Evolutionary conservation across 2,329 filamentous ascomycete genomes (phyloP).

Genomic region (Coniochaeta ligniaria): DNA sequence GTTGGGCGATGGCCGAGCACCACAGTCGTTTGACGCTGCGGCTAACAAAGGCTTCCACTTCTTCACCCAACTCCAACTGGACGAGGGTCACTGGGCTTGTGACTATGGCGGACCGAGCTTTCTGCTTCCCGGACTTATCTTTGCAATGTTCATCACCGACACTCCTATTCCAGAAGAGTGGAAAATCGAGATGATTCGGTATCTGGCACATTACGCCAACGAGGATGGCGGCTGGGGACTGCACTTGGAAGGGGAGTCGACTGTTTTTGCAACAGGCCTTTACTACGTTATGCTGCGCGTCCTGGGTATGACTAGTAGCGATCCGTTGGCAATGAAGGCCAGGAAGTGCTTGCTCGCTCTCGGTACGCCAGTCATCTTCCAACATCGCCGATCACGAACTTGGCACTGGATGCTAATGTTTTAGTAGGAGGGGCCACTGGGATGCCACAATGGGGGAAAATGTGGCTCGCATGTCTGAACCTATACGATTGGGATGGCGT

Average conservation of each 20-base stretch:
- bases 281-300: conserved; percentile 81
- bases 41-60: conserved; percentile 69
- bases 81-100: conserved; percentile 89
- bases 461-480: conserved; percentile 82
- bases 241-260: conserved; percentile 89
- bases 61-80: conserved; percentile 82
- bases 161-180: conserved; percentile 69
- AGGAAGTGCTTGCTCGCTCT: no score
- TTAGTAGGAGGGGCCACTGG: conserved; percentile 65
- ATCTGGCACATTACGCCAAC: conserved; percentile 47
- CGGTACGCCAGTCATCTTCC: no score
- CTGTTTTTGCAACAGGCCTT: conserved; percentile 81
- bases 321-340: conserved; percentile 79
- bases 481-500: conserved; percentile 86
- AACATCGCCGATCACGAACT: no score
- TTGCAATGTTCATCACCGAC: conserved; percentile 82
- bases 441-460: conserved; percentile 93
- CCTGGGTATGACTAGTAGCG: conserved; percentile 74
- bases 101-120: conserved; percentile 99
- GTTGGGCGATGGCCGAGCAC: no score
- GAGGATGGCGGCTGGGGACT: conserved; percentile 96
- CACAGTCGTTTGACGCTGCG: no score
- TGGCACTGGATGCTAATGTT: no score
- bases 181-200: no score
- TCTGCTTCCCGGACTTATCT: conserved; percentile 75